Base-by-base conservation (phyloP, 2,329 filamentous ascomycete genomes). In the Scedosporium apiospermum region DNA sequence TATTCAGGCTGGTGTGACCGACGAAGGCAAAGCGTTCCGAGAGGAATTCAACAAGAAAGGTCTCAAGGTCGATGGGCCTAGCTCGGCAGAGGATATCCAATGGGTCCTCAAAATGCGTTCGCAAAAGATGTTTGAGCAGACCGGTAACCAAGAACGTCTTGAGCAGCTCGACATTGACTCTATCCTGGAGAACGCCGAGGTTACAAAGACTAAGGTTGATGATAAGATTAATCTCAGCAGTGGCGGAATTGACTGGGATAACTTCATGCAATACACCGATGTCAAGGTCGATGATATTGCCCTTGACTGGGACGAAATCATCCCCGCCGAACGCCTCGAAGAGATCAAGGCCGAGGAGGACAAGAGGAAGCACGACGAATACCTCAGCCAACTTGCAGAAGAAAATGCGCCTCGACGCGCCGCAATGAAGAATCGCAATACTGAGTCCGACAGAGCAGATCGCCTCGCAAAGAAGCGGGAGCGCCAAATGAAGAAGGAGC, bases 121-220 rank as follows among this genome's bases (percentile, higher is more conserved):
- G n/a, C 95, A 97, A 72, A 96, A 95, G 75, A 96, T 99, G 88
- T 99, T 99, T 68, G 93, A 98, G 75, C 93, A 97, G 73, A 95
- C 90, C 10, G 91, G 91, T 64, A 99, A 99, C 72, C 95, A 99
- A 75, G 89, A 93, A 76, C 95, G 96, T 72, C 82, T 99, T 4
- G 95, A 99, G 75, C 92, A 97, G 75, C 87, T 99, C 26, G 95
- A 99, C 72, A 98, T 99, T 68, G 96, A 99, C 72, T 91, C 93
- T 7, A 95, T 99, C 46, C 85, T 99, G 16, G 95, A 95, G 69
- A 97, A 97, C 73, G 95, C 96, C 30, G 95, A 99, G 76, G 87
- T 98, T 69, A 96, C 96, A 69, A 93, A 96, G 78, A 98, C 95
- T 0, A 93, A 97, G 74, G 90, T 97, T 62, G 90, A 93, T 23